Conservation (phyloP, 306 rosid species). For the Adenanthera pavonina region DNA sequence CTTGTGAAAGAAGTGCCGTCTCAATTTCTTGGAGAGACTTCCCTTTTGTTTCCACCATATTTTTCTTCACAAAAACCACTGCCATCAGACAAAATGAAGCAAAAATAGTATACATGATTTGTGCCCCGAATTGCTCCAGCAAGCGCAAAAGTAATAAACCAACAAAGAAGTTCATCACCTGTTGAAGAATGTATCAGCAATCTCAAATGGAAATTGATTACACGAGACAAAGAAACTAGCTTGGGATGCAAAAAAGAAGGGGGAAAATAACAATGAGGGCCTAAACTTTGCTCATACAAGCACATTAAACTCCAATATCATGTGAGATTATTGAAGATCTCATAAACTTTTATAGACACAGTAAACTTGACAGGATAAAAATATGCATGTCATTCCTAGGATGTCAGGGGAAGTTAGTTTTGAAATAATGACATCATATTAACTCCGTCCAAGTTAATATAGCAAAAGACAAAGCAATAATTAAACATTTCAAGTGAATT, state of each 20-base stretch:
- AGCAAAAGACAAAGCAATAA: not conserved
- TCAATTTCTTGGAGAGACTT: constrained; percentile 94
- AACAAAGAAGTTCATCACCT: constrained; percentile 85
- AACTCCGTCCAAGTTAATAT: not conserved
- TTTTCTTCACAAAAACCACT: constrained; percentile 73
- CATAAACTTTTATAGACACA: not conserved
- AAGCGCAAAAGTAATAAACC: constrained; percentile 74
- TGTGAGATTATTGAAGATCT: not conserved
- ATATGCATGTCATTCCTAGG: not conserved
- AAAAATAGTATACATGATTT: constrained; percentile 58
- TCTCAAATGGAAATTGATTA: constrained; percentile 7
- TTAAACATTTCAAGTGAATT: constrained; percentile 12
- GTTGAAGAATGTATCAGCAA: constrained; percentile 38
- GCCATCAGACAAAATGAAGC: constrained; percentile 65
- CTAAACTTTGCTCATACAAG: not conserved
- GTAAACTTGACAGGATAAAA: not conserved
- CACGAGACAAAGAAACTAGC: not conserved
- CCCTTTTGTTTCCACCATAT: constrained; percentile 84
- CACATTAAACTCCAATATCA: not conserved
- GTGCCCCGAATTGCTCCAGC: constrained; percentile 77
- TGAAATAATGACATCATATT: not conserved
- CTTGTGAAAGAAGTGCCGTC: constrained; percentile 66
- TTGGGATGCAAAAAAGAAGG: not conserved
- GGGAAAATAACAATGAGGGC: constrained; percentile 26
- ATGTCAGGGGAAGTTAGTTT: not conserved